phyloP scores from a whole-genome alignment of 441 rosid genomes.

The Gossypium trilobum region DNA sequence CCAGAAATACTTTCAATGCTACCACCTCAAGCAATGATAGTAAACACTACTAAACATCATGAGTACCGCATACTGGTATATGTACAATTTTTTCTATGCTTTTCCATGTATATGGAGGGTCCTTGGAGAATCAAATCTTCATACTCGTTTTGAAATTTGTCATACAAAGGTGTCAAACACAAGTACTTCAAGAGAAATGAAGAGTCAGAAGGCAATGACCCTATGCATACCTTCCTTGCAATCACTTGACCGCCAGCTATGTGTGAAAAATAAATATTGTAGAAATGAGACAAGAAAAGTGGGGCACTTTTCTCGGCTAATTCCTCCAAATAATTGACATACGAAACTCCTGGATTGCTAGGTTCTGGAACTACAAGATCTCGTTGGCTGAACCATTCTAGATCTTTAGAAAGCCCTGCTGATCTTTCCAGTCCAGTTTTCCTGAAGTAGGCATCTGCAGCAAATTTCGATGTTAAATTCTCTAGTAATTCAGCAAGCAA shows the following conservation, averaged over 20 bases:
- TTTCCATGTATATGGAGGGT: background rate
- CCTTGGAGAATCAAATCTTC: background rate
- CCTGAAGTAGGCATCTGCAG: constrained; percentile 74
- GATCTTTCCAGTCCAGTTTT: constrained; percentile 79
- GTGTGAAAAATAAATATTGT: constrained; percentile 82
- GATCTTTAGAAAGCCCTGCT: constrained; percentile 47
- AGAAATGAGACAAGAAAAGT: constrained; percentile 69
- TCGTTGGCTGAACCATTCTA: constrained; percentile 52
- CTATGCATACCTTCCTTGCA: constrained; percentile 42
- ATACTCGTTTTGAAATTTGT: background rate
- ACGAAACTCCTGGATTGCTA: constrained; percentile 50
- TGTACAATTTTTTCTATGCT: background rate
- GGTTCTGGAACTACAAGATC: constrained; percentile 52
- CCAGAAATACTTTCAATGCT: background rate
- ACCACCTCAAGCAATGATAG: background rate
- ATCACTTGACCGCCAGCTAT: constrained; percentile 83
- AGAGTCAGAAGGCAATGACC: background rate
- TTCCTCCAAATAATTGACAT: constrained; percentile 61
- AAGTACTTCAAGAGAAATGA: background rate
- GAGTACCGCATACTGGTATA: background rate
- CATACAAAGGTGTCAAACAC: too few species aligned
- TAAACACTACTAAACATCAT: background rate
- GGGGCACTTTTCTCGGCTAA: constrained; percentile 66
- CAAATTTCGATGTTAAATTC: constrained; percentile 4
- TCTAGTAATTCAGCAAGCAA: constrained; percentile 22